Evolutionary conservation across 1,139 yeast species (phyloP).

Genomic region (Casaregolazyma lundiana): DNA sequence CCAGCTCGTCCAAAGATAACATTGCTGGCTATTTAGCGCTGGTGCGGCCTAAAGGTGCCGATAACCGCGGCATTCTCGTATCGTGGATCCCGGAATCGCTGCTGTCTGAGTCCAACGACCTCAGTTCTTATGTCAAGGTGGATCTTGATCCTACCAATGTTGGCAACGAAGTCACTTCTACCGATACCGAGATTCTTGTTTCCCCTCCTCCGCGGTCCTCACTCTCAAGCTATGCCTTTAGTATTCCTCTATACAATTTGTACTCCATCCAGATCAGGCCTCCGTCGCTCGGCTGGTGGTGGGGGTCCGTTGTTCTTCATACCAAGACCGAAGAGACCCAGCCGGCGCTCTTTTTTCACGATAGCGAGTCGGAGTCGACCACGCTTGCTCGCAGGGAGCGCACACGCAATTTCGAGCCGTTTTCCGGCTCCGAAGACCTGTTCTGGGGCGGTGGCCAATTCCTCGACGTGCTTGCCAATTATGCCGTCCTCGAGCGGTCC

Average conservation of each 20-base stretch:
- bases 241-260: constrained; percentile 53
- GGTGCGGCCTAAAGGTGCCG: constrained; percentile 47
- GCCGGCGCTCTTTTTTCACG: constrained; percentile 90
- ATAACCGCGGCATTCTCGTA: constrained; percentile 55
- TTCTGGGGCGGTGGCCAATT: constrained; percentile 94
- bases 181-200: constrained; percentile 36
- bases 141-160: constrained; percentile 41
- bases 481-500: constrained; percentile 62
- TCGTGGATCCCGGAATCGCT: constrained; percentile 72
- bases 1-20: constrained; percentile 67
- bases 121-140: constrained; percentile 46
- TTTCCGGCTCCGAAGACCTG: constrained; percentile 52
- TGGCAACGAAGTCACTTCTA: constrained; percentile 13
- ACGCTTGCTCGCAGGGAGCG: constrained; percentile 53
- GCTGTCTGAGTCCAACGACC: constrained; percentile 46
- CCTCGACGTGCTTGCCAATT: constrained; percentile 47
- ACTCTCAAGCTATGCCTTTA: constrained; percentile 60
- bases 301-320: constrained; percentile 76
- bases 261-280: constrained; percentile 79
- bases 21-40: constrained; percentile 70
- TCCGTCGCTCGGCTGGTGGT: constrained; percentile 87
- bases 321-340: constrained; percentile 62
- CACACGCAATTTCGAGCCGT: constrained; percentile 69
- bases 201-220: constrained; percentile 50
- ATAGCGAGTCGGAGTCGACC: constrained; percentile 77